A percentile compares a stretch with the other conserved stretches of the same genome.
Conservation (phyloP, 164 flowering plant genomes). For the Hamamelis virginiana region DNA sequence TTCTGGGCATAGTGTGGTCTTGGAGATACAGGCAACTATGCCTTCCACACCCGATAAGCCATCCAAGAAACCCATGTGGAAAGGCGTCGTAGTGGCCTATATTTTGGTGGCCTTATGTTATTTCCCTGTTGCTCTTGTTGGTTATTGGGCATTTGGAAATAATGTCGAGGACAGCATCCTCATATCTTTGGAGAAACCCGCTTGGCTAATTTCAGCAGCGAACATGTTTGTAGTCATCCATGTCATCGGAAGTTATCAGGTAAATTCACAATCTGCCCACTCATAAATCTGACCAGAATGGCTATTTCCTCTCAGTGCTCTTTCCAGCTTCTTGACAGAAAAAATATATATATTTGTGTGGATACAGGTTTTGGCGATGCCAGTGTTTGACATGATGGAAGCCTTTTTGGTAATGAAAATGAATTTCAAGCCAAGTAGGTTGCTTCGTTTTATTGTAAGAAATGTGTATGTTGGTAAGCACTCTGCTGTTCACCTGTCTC, state of each 20-base stretch:
- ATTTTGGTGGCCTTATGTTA: constrained; percentile 53
- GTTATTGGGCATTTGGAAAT: constrained; percentile 42
- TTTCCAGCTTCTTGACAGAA: too few species aligned
- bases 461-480: constrained; percentile 25
- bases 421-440: constrained; percentile 11
- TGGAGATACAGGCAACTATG: constrained; percentile 61
- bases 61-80: constrained; percentile 57
- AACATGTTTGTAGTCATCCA: constrained; percentile 53
- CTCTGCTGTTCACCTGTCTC: too few species aligned
- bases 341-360: not conserved
- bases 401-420: constrained; percentile 21
- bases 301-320: too few species aligned
- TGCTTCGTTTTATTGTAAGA: constrained; percentile 20
- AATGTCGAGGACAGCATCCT: constrained; percentile 44
- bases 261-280: constrained; percentile 5
- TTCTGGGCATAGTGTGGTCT: constrained; percentile 55
- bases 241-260: constrained; percentile 62
- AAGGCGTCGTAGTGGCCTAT: constrained; percentile 43
- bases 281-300: too few species aligned
- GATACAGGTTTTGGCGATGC: constrained; percentile 26
- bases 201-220: constrained; percentile 44
- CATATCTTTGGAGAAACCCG: constrained; percentile 37
- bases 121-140: constrained; percentile 52
- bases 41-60: constrained; percentile 57
- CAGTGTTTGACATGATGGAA: constrained; percentile 36